Base-by-base conservation (phyloP, 2,329 filamentous ascomycete species). In the Neofusicoccum umdonicola region DNA sequence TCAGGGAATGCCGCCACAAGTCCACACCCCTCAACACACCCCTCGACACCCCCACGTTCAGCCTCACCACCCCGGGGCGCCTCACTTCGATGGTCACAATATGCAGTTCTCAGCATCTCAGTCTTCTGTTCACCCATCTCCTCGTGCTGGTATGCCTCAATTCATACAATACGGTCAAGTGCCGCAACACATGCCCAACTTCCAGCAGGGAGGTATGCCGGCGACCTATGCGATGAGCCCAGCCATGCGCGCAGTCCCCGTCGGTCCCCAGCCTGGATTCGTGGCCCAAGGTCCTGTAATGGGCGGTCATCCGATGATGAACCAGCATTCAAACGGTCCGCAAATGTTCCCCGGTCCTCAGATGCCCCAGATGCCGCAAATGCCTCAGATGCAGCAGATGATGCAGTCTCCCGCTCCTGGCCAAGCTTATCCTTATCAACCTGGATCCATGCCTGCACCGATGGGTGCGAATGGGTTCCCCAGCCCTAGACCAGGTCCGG, bases 41-140 rank as follows among this genome's bases (percentile, higher is more conserved):
- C 88, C 90, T 17, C 91, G 93, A 75, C 90, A 90, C 71, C 88
- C 92, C 77, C 90, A 92, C 71, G 85, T 84, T 31, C 88, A 89
- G 66, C 90, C 90, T 65, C 91, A 93, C 3, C 90, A 90, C 5
- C 85, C 88, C 47, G 86, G 87, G 61, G 84, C 84, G 15, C 85
- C 88, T 69, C 91, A 89, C 71, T 88, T 88, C 69, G 93, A 96
- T 69, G 90, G 93, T 65, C 91, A 93, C 72, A 87, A 93, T 60
- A 96, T 97, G 91, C 85, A 87, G 69, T 90, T 95, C 80, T 91
- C 91, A 6, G 93, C 89, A 69, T 93, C 91, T 27, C 88, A 88
- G 3, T 92, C 93, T 71, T 92, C 92, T 2, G 77, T 83, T 2
- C 95, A 92, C 75, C 90, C 91, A 8, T 97, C 93, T 15, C 93